These are phyloP conservation scores for Fraxinus angustifolia DNA, from an alignment of 305 asterid genomes.

Conservation along the genomic window DNA sequence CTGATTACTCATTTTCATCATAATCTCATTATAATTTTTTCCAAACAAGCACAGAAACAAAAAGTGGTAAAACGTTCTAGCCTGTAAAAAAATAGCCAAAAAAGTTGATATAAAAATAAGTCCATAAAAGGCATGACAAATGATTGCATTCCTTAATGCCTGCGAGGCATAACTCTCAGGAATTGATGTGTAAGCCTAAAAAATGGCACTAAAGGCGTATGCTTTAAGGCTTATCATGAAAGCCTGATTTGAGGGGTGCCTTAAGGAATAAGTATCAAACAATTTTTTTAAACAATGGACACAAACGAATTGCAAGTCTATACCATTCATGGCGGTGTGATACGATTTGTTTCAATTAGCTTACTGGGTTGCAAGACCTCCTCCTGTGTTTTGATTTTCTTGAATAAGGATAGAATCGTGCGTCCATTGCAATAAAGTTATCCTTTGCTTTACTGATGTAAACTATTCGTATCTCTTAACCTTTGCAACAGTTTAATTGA, in stretches of 20 bases:
- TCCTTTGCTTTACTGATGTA: neutral
- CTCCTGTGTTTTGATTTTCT: neutral
- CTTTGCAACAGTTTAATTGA: neutral
- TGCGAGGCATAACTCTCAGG: neutral
- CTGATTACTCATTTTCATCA: neutral
- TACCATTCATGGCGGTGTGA: neutral
- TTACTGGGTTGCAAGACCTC: neutral
- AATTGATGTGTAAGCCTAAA: neutral
- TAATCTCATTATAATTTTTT: neutral
- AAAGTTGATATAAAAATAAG: neutral
- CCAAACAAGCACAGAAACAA: neutral
- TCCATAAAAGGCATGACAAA: neutral
- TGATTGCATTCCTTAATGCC: neutral
- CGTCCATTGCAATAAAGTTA: neutral
- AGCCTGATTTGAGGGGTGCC: neutral
- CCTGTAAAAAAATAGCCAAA: neutral
- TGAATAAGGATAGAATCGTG: neutral
- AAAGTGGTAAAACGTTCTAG: neutral
- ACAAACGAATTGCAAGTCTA: neutral
- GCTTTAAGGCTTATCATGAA: neutral
- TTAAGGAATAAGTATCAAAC: neutral
- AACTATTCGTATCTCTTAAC: neutral
- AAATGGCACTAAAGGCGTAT: neutral
- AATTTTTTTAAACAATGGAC: neutral
- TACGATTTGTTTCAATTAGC: neutral